Evolutionary conservation across 805 yeast genomes (phyloP).

Genomic region (Saccharomycopsis vini): DNA sequence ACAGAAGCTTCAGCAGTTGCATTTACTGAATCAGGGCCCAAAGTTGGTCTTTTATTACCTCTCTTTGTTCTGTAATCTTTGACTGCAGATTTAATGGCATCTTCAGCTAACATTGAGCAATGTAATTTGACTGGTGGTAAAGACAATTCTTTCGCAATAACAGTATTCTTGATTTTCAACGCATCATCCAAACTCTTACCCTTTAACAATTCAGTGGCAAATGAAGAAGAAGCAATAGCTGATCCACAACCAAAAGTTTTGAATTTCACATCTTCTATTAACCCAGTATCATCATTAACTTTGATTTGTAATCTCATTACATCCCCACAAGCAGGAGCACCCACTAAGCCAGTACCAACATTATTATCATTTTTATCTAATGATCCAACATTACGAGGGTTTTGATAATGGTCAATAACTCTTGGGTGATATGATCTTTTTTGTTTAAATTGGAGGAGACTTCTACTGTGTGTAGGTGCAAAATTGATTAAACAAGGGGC

Average conservation of each 20-base stretch:
- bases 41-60: constrained; percentile 19
- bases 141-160: constrained; percentile 87
- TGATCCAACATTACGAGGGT: constrained; percentile 95
- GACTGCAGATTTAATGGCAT: constrained; percentile 94
- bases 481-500: no score
- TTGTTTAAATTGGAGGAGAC: neutral
- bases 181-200: constrained; percentile 95
- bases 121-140: constrained; percentile 96
- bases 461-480: no score
- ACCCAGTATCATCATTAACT: constrained; percentile 83
- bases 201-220: constrained; percentile 89
- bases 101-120: constrained; percentile 98
- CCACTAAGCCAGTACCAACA: constrained; percentile 96
- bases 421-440: constrained; percentile 63
- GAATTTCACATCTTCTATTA: constrained; percentile 90
- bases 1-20: constrained; percentile 1
- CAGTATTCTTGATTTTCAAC: constrained; percentile 82
- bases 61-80: constrained; percentile 90
- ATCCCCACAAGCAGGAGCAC: constrained; percentile 99
- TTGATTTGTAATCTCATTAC: constrained; percentile 96
- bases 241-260: constrained; percentile 99
- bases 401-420: constrained; percentile 91
- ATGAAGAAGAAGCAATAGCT: constrained; percentile 93
- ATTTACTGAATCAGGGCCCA: constrained; percentile 18
- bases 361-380: constrained; percentile 63